These are phyloP conservation scores for Gynochthodes officinalis DNA, from an alignment of 257 asterid genomes.

Conservation along the genomic window DNA sequence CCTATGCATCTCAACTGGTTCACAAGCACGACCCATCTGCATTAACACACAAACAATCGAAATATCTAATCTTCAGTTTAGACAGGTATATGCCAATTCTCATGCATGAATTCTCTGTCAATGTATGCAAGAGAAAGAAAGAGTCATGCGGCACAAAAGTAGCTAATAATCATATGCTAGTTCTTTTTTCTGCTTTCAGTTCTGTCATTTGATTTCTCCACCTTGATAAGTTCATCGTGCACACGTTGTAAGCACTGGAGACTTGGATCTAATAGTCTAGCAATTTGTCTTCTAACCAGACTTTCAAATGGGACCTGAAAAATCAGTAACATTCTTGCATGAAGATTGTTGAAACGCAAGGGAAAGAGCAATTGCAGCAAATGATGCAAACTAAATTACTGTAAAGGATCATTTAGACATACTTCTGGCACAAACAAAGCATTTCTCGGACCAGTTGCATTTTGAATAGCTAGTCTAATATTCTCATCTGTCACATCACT, in stretches of 20 bases:
- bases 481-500: slow-evolving; percentile 73
- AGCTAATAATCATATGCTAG: too few relatives aligned
- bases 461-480: slow-evolving; percentile 68
- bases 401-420: slow-evolving; percentile 17
- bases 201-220: too few relatives aligned
- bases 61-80: neutral
- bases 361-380: too few relatives aligned
- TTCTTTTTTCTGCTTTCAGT: too few relatives aligned
- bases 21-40: slow-evolving; percentile 74
- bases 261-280: slow-evolving; percentile 75
- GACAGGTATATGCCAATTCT: neutral
- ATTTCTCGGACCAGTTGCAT: slow-evolving; percentile 72
- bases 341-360: neutral
- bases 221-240: slow-evolving; percentile 79
- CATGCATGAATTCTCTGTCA: neutral
- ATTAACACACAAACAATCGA: neutral
- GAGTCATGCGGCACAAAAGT: too few relatives aligned
- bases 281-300: slow-evolving; percentile 70
- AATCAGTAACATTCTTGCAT: neutral
- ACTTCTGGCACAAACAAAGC: slow-evolving; percentile 75
- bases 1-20: slow-evolving; percentile 60
- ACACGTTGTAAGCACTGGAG: slow-evolving; percentile 74
- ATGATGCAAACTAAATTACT: too few relatives aligned
- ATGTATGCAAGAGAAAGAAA: too few relatives aligned
- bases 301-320: slow-evolving; percentile 78